Percentiles rank a stretch among this genome's conserved stretches.
Evolutionary conservation across 169 alveolate genomes (phyloP).

Genomic region (Toxoplasma gondii): DNA sequence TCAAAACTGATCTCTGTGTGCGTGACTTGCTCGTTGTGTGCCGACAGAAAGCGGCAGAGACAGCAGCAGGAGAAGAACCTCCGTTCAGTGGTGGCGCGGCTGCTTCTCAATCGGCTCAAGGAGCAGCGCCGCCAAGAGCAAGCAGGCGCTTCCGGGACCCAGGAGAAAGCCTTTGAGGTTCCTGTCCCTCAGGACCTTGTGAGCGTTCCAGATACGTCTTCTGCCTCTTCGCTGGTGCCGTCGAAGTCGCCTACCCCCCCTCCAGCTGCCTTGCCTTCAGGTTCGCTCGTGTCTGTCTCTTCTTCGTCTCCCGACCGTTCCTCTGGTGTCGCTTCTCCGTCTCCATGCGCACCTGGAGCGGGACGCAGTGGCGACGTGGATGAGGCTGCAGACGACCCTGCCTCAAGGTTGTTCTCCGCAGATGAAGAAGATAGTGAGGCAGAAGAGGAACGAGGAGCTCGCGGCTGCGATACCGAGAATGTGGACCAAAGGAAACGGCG

Average conservation of each 20-base stretch:
- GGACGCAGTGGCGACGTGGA: neutral
- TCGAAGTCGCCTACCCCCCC: neutral
- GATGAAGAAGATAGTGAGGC: neutral
- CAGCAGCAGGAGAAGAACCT: constrained; percentile 35
- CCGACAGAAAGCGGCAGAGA: constrained; percentile 35
- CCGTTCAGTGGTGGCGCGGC: constrained; percentile 42
- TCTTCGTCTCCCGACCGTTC: neutral
- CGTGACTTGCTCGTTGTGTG: no score
- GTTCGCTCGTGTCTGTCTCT: neutral
- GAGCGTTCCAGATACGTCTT: neutral
- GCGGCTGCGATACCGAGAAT: no score
- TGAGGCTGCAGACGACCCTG: neutral
- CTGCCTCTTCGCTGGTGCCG: neutral
- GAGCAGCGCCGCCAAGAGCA: constrained; percentile 32
- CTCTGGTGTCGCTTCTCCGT: no score
- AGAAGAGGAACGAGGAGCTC: neutral
- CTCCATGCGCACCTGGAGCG: no score
- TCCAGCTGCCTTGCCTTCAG: neutral
- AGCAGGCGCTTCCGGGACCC: neutral
- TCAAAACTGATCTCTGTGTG: no score
- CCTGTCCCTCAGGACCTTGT: neutral
- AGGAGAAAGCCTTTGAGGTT: neutral
- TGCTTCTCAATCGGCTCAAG: constrained; percentile 34
- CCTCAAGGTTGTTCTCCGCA: neutral
- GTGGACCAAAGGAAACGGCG: neutral